Conservation (phyloP, 176 grass and related monocot species). For the Canna indica region DNA sequence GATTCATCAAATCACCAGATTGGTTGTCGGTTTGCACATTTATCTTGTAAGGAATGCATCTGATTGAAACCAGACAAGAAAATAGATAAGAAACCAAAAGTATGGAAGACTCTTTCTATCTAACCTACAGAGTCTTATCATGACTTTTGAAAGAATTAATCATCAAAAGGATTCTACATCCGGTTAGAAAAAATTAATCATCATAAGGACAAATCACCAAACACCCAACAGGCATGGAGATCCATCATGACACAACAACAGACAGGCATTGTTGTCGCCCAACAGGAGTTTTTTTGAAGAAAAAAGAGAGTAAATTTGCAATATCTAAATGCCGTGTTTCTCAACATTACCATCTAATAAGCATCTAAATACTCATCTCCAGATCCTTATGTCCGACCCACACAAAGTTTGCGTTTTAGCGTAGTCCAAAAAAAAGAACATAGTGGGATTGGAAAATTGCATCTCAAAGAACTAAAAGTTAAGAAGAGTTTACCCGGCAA, state of each 20-base stretch:
- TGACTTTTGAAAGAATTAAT: too few relatives aligned
- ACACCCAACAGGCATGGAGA: not conserved
- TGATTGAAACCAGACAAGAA: not conserved
- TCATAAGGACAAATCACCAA: not conserved
- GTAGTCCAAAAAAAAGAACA: too few relatives aligned
- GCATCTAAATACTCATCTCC: too few relatives aligned
- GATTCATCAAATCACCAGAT: constrained; percentile 28
- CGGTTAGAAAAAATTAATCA: not conserved
- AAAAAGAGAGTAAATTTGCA: not conserved
- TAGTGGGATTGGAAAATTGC: too few relatives aligned
- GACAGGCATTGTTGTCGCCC: not conserved
- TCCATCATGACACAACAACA: not conserved
- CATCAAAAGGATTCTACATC: not conserved
- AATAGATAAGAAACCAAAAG: not conserved
- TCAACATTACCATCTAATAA: not conserved
- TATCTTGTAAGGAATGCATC: constrained; percentile 27
- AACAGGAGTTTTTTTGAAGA: not conserved
- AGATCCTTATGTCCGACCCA: too few relatives aligned
- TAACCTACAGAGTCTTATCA: too few relatives aligned
- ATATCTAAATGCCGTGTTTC: not conserved
- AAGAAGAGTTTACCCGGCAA: constrained; percentile 7
- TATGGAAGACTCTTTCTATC: too few relatives aligned
- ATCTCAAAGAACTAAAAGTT: not conserved
- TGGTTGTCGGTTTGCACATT: not conserved
- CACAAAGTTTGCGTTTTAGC: too few relatives aligned